Evolutionary conservation across 768 basidiomycete genomes (phyloP).

Genomic region (Asterophora parasitica): DNA sequence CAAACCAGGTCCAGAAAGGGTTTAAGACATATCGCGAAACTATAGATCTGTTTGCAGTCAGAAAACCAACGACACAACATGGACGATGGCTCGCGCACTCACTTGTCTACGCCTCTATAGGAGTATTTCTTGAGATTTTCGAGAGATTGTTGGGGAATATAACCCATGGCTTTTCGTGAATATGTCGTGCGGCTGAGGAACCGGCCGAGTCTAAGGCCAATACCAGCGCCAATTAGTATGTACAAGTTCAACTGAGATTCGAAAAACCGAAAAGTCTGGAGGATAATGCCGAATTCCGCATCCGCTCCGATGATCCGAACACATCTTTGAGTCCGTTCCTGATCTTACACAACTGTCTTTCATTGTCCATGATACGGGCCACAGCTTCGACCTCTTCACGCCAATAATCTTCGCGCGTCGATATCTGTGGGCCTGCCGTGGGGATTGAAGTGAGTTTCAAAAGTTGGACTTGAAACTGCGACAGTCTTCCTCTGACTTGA

Average conservation of each 20-base stretch:
- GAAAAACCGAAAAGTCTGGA: neutral
- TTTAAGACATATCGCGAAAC: slow-evolving; percentile 72
- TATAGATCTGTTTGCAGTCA: slow-evolving; percentile 50
- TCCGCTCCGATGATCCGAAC: too few species aligned
- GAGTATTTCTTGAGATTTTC: slow-evolving; percentile 72
- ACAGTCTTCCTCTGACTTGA: too few species aligned
- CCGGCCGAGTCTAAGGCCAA: slow-evolving; percentile 3
- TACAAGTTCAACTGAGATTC: slow-evolving; percentile 1
- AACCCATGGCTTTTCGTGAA: slow-evolving; percentile 41
- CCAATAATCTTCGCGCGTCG: too few species aligned
- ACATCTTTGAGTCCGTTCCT: too few species aligned
- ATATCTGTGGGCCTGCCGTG: too few species aligned
- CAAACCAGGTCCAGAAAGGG: slow-evolving; percentile 90
- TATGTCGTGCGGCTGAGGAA: slow-evolving; percentile 2
- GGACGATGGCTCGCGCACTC: slow-evolving; percentile 17
- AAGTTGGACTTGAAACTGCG: too few species aligned
- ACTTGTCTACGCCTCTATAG: slow-evolving; percentile 84
- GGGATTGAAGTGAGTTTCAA: too few species aligned
- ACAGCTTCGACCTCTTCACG: too few species aligned
- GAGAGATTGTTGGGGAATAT: slow-evolving; percentile 63
- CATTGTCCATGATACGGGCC: too few species aligned
- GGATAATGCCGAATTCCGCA: too few species aligned
- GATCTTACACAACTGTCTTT: too few species aligned
- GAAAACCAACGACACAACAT: slow-evolving; percentile 6
- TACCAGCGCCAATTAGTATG: slow-evolving; percentile 4